These are phyloP conservation scores for Urostyla sp. DNA, from an alignment of 73 alveolate genomes.

Conservation along the genomic window DNA sequence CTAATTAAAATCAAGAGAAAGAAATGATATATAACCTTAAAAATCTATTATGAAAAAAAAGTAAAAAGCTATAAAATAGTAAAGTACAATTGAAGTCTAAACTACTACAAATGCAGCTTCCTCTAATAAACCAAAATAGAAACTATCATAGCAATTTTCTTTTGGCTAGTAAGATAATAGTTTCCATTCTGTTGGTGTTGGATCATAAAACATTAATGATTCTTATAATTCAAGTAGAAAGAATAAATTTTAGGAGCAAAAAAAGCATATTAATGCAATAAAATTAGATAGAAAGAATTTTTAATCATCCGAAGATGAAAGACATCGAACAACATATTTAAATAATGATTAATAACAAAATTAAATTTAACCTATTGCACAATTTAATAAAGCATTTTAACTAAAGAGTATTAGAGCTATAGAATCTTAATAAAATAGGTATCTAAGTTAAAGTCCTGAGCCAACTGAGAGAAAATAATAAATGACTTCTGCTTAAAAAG, in stretches of 20 bases:
- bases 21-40: not conserved
- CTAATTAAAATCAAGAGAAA: not conserved
- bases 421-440: not conserved
- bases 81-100: not conserved
- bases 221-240: conserved; percentile 17
- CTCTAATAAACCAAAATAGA: not conserved
- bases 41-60: not conserved
- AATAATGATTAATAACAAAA: conserved; percentile 21
- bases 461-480: not conserved
- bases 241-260: conserved; percentile 13
- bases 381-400: not conserved
- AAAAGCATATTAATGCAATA: conserved; percentile 8
- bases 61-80: no score
- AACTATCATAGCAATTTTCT: no score
- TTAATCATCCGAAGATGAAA: conserved; percentile 48
- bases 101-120: not conserved
- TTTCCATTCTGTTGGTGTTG: conserved; percentile 38
- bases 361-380: not conserved
- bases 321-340: not conserved
- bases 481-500: not conserved
- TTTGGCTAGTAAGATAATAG: no score
- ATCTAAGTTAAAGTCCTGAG: not conserved
- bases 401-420: not conserved
- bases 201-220: conserved; percentile 47
- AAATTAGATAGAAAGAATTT: conserved; percentile 16